Base-by-base conservation (phyloP, 805 yeast genomes). In the Tetrapisispora iriomotensis region DNA sequence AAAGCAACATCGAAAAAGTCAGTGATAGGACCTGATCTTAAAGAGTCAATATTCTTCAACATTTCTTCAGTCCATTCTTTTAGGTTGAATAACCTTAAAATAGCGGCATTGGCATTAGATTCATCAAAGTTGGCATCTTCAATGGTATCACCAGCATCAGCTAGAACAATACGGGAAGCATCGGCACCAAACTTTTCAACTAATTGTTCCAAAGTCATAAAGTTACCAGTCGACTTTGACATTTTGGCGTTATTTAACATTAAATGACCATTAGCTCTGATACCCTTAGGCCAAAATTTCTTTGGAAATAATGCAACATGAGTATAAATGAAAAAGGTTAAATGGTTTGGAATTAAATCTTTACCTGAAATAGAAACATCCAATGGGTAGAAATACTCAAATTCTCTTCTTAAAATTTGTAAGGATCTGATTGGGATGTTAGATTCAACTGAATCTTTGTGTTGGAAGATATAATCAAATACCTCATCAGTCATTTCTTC, bases 111-210 rank as follows among this genome's bases (percentile, higher is more conserved):
- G 40, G 98, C 98, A 57, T 80, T 88, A 44, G 86, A 68, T 67
- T 92, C 98, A 56, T 92, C 98, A 58, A 92, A 84, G 70, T 92
- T 92, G 38, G 98, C 98, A 64, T 92, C 98, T 67, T 92, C 98
- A 50, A 87, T 77, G 31, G 92, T 71, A 61, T 92, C 98, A 70
- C 98, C 98, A 38, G 96, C 96, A 69, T 92, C 98, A 34, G 97
- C 98, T 48, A 92, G 70, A 5, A 98, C 96, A 61, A 92, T 84
- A 72, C 98, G 82, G 9, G 95, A 71, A 30, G 97, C 96, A 64
- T 92, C 98, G 37, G 97, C 95, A 63, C 98, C 98, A 51, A 79
- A 92, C 66, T 92, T 92, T 53, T 77, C 72, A 44, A 80, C 79
- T 60, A 82, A 74, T 62, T 92, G 86, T 53, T 79, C 74, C 62